These are phyloP conservation scores for Ceratobasidium sp. DNA, from an alignment of 1,284 basidiomycete genomes.

Conservation along the genomic window DNA sequence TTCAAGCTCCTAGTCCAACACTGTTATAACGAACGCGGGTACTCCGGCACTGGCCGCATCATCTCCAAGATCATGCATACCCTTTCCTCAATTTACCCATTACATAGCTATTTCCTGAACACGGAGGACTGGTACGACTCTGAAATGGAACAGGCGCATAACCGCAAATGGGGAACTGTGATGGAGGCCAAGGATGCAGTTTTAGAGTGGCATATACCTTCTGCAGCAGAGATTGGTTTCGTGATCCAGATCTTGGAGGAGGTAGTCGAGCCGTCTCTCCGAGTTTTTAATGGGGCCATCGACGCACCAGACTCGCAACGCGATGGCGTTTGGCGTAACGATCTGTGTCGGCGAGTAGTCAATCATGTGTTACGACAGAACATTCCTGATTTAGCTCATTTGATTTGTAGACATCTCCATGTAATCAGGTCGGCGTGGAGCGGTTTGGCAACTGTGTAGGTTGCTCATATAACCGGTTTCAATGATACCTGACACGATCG, in stretches of 20 bases:
- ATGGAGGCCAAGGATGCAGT: constrained; percentile 78
- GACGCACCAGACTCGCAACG: constrained; percentile 64
- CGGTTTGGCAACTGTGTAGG: constrained; percentile 69
- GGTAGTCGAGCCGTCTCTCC: constrained; percentile 73
- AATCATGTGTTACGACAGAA: background rate
- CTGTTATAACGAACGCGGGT: constrained; percentile 91
- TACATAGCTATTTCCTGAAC: constrained; percentile 87
- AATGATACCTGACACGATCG: background rate
- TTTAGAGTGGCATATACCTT: constrained; percentile 91
- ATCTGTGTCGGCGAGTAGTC: constrained; percentile 84
- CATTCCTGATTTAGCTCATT: constrained; percentile 12
- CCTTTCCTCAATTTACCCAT: constrained; percentile 80
- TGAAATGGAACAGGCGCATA: constrained; percentile 81
- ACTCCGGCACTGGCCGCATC: constrained; percentile 82
- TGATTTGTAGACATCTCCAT: constrained; percentile 65
- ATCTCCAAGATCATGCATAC: constrained; percentile 83
- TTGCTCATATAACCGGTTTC: background rate
- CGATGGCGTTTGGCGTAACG: constrained; percentile 84
- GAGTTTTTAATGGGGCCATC: constrained; percentile 74
- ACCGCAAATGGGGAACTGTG: constrained; percentile 88
- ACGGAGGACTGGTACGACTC: constrained; percentile 78
- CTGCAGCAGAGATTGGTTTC: constrained; percentile 79
- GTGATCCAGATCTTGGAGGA: constrained; percentile 81
- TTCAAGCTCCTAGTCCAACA: constrained; percentile 77
- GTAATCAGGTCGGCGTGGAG: constrained; percentile 74